Evolutionary conservation across 306 rosid species (phyloP), one percentile per base, ranked within the genome.

Genomic region (Rosa multiflora): DNA sequence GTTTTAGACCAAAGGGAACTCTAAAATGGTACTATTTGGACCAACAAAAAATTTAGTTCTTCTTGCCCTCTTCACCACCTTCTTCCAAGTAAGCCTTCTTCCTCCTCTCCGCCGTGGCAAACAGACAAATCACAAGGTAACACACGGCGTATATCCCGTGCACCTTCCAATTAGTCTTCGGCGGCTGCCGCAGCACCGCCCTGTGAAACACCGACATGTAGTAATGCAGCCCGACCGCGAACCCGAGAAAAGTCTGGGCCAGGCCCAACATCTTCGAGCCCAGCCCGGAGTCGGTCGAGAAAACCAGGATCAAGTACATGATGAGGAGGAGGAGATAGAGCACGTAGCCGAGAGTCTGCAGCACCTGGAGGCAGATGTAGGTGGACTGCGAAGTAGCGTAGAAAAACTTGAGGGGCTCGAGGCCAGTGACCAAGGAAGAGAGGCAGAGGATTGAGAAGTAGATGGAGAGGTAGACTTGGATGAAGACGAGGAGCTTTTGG

Each of bases 151-250:
- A 95, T 5, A 90, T 79, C 61, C 91, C 96, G 69, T 95, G 99
- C 32, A 91, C 76, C 83, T 90, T 93, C 99, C 98, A 93, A 78
- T 91, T 93, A 0, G 97, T 95, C 86, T 82, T 88, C 1, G 99
- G 99, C 11, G 96, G 90, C 62, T 90, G 98, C 69, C 73, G 82
- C 37, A 88, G 63, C 39, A 95, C 94, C 3, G 92, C 89, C 39
- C 90, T 79, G 44, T 95, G 99, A 82, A 95, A 95, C 89, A 95
- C 99, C 84, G 96, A 83, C 84, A 95, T 86, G 26, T 95, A 93
- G 74, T 93, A 91, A 86, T 95, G 98, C 15, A 95, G 67, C 43
- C 99, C 99, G 0, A 95, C 90, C 0, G 97, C 49, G 1, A 91
- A 82, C 70, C 98, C 99, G 44, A 95, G 92, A 0, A 93, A 76